Base-by-base conservation (phyloP, 257 asterid genomes). In the Solanum corneliomulleri region DNA sequence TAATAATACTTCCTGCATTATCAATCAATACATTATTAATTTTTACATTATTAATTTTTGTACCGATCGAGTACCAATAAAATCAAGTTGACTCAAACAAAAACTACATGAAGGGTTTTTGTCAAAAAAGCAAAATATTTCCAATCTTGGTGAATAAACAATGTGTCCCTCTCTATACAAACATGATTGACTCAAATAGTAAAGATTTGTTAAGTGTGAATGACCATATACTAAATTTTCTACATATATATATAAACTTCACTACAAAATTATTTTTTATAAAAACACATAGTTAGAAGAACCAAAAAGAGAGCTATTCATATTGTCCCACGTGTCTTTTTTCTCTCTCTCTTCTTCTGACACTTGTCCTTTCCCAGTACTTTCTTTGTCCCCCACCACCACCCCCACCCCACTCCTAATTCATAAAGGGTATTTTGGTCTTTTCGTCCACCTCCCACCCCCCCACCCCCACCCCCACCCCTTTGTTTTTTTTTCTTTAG, bases 281-380 rank as follows among this genome's bases (percentile, higher is more conserved):
- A 71, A 86, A 69, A 88, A 91, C n/a, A 85, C 35, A 89, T 83
- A 84, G 88, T 83, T 76, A 87, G 88, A 85, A 31, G 91, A 91
- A 91, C 91, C 88, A 81, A 89, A 89, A 92, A 91, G 91, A 91
- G 90, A 47, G 87, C 91, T 89, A 88, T 92, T 91, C 91, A 89
- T 71, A 83, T 92, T 85, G 86, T 86, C 92, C 96, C 93, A 96
- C 96, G 98, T 92, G 98, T 94, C 96, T 69, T 60, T 90, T 86
- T 60, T 71, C 7, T 47, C 39, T 29, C 71, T 87, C 91, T 60
- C 90, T 82, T 87, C 31, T 74, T 83, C 91, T 88, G 95, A 95
- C 97, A 93, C 98, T 88, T 95, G 98, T 93, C 93, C 90, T 84
- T 72, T 39, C 91, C 89, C 82, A 72, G 86, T 87, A 81, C 87